phyloP scores from a whole-genome alignment of 2,329 filamentous ascomycete species.

The Camptophora hylomeconis region DNA sequence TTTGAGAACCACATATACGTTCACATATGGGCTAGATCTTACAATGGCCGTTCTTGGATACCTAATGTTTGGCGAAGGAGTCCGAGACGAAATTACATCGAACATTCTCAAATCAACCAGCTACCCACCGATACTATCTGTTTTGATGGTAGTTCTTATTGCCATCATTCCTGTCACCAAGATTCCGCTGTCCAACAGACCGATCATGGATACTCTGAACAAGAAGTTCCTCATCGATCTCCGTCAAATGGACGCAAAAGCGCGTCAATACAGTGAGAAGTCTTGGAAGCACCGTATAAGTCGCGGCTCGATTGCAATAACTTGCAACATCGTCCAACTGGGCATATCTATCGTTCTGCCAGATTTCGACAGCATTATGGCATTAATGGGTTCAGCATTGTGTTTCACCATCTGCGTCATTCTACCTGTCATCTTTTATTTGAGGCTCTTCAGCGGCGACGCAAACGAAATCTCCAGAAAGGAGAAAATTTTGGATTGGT shows the following conservation, averaged over 20 bases:
- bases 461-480: conserved; percentile 50
- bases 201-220: conserved; percentile 76
- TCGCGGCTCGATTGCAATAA: conserved; percentile 50
- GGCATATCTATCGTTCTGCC: conserved; percentile 62
- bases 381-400: conserved; percentile 74
- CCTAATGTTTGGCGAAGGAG: conserved; percentile 88
- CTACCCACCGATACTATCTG: conserved; percentile 61
- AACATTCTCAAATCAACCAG: conserved; percentile 59
- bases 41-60: conserved; percentile 72
- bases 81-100: conserved; percentile 77
- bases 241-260: conserved; percentile 24
- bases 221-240: conserved; percentile 62
- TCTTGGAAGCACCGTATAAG: conserved; percentile 44
- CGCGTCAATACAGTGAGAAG: conserved; percentile 21
- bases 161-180: conserved; percentile 92
- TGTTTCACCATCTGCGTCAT: conserved; percentile 94
- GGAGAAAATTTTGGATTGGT: conserved; percentile 56
- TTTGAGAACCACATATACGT: conserved; percentile 68
- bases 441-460: conserved; percentile 73
- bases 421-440: conserved; percentile 74
- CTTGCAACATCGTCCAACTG: conserved; percentile 59
- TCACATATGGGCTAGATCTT: conserved; percentile 75
- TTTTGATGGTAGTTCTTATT: conserved; percentile 74
- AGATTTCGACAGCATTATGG: conserved; percentile 80
- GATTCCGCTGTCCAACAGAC: conserved; percentile 72